Evolutionary conservation across 768 basidiomycete genomes (phyloP).

Genomic region (Dacryopinax primogenitus): DNA sequence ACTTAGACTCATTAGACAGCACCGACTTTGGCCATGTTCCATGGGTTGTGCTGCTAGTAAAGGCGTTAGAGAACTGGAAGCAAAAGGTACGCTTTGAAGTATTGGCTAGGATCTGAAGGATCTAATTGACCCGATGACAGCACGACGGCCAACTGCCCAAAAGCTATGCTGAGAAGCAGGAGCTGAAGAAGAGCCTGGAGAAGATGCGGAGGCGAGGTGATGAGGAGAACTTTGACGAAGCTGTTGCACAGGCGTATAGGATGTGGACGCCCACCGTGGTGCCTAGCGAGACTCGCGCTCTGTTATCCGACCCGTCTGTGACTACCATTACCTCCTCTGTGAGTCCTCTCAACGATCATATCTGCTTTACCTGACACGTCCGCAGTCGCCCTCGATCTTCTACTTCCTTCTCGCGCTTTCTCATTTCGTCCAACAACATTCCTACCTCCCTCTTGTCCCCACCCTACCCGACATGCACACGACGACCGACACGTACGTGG

Average conservation of each 20-base stretch:
- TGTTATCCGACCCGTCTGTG: conserved; percentile 53
- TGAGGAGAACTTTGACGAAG: conserved; percentile 97
- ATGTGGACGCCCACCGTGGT: conserved; percentile 55
- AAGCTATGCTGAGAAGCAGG: conserved; percentile 51
- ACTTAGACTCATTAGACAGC: conserved; percentile 68
- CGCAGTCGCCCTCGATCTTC: conserved; percentile 56
- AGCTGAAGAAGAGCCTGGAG: conserved; percentile 58
- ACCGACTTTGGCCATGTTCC: conserved; percentile 86
- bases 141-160: conserved; percentile 51
- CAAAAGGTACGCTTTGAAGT: conserved; percentile 37
- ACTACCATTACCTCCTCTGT: conserved; percentile 32
- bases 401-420: conserved; percentile 62
- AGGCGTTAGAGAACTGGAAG: conserved; percentile 74
- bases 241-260: conserved; percentile 73
- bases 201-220: conserved; percentile 59
- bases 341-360: conserved; percentile 12
- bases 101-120: background rate
- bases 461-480: conserved; percentile 95
- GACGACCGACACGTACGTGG: conserved; percentile 68
- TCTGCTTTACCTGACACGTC: background rate
- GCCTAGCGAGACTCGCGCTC: conserved; percentile 48
- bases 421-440: conserved; percentile 43
- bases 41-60: conserved; percentile 77
- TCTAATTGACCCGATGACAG: conserved; percentile 28
- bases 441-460: conserved; percentile 69